Evolutionary conservation across 2,329 filamentous ascomycete genomes (phyloP), one percentile per base, ranked within the genome.

Genomic region (Ramichloridium luteum): DNA sequence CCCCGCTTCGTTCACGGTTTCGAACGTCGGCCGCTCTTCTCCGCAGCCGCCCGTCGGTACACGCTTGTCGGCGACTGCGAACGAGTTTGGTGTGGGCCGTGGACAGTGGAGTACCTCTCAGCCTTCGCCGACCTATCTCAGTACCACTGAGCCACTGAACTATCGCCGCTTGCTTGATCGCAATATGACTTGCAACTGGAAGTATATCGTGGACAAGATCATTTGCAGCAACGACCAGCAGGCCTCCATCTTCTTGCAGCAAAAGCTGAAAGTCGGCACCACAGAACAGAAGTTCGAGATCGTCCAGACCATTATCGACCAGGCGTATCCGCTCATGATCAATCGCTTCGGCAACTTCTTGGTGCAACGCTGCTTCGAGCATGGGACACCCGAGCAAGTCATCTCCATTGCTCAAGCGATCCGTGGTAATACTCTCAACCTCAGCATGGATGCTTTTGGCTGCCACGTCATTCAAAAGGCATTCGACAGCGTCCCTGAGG

Each of bases 141-240:
- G 81, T 8, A 79, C 85, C 3, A 80, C 81, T 5, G 90, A 98
- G 58, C 90, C 88, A 8, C 71, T 96, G 49, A 96, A 98, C 59
- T 98, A 96, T 52, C 85, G 90, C 38, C 85, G 86, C 34, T 71
- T 98, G 23, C 74, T 96, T 28, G 90, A 98, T 53, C 85, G 86
- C 51, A 93, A 88, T 54, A 84, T 93, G 58, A 93, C 82, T 51
- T 96, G 88, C 62, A 92, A 98, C 63, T 98, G 88, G 90, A 93
- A 90, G 62, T 94, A 93, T 56, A 94, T 98, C 47, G 90, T 98
- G 34, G 88, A 98, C 64, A 96, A 96, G 67, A 98, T 98, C 54
- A 86, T 98, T 45, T 92, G 84, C 72, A 94, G 86, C 64, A 96
- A 98, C 57, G 90, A 98, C 53, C 90, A 98, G 59, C 90, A 98